Evolutionary conservation across 208 protist genomes (phyloP), one percentile per base, ranked within the genome.

Genomic region (Crithidia bombi): DNA sequence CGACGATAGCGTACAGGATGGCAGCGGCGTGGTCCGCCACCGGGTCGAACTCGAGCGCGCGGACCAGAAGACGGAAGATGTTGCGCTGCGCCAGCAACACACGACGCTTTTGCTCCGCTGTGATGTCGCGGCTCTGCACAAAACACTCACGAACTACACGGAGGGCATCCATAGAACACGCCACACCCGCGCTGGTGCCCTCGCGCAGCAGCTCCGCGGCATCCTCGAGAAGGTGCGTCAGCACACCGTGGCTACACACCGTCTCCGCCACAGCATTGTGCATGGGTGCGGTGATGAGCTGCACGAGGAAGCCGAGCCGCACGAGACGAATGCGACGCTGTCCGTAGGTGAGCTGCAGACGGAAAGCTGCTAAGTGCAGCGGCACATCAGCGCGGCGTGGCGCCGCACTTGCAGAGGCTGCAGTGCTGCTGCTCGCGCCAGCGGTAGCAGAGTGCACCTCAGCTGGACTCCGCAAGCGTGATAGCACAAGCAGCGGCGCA

Each of bases 141-240:
- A 96, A 95, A 33, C 79, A 69, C 49, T 88, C 67, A 9, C 87
- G 74, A 52, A 95, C 82, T 15, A 90, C 71, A 14, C 68, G 77
- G 30, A 96, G 80, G 9, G 82, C 85, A 7, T 75, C 66, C 26
- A 70, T 66, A 0, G 80, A 89, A 49, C 86, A 52, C 25, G 57
- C 47, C 32, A 89, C 52, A 49, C 91, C 87, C 11, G 75, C 69
- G 64, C 75, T 82, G 14, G 85, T 89, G 30, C 88, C 89, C 62
- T 96, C 89, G 39, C 86, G 86, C 78, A 96, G 74, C 35, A 96
- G 75, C 65, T 89, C 86, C 41, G 87, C 92, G 0, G 87, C 89
- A 47, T 96, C 92, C 63, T 95, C 92, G 25, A 96, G 75, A 14
- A 95, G 71, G 51, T 87, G 78, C 9, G 92, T 95, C 35, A 96